Evolutionary conservation across 768 basidiomycete species (phyloP), one percentile per base, ranked within the genome.

Genomic region (Tephrocybe sp.): DNA sequence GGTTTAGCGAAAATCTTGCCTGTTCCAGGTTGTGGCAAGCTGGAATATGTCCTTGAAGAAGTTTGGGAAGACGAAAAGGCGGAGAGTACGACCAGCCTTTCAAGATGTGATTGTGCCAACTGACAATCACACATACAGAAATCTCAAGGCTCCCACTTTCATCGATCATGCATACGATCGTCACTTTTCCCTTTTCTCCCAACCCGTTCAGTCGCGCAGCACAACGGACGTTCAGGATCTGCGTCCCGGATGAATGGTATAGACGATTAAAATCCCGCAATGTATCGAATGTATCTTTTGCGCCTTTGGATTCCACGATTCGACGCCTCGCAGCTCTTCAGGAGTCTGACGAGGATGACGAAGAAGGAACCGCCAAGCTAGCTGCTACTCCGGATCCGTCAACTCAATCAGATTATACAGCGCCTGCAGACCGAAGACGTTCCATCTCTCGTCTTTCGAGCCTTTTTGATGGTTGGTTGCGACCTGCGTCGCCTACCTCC

Each of bases 241-340:
- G 84, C 54, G 81, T 93, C 7, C 87, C 87, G 1, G 87, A 87
- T 47, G 85, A 86, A 61, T 92, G 86, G 90, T 92, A 83, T 66
- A 81, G 83, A 50, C 79, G 87, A 15, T 81, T 83, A 17, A 86
- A 79, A 54, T 77, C 83, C 6, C 80, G 81, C 0, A 71, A 68
- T 33, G 60, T 75, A 2, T 80, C 82, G 1, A 67, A 69, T 12
- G 63, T 73, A 20, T 78, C 80, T 0, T 46, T 70, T 8, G 75
- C 75, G 28, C 78, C 81, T 2, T 83, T 82, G 2, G 75, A 83
- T 25, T 68, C 73, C 21, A 81, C 80, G 0, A 68, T 83, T 39
- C 71, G 70, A 39, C 73, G 72, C 8, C 67, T 83, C 3, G 76
- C 72, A 15, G 74, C 78, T 3, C 62, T 81, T 37, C 71, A 82